A percentile compares a stretch with the other conserved stretches of the same genome.
These are phyloP conservation scores for Zelopaecilomyces penicillatus DNA, from an alignment of 2,329 filamentous ascomycete species.

Conservation along the genomic window DNA sequence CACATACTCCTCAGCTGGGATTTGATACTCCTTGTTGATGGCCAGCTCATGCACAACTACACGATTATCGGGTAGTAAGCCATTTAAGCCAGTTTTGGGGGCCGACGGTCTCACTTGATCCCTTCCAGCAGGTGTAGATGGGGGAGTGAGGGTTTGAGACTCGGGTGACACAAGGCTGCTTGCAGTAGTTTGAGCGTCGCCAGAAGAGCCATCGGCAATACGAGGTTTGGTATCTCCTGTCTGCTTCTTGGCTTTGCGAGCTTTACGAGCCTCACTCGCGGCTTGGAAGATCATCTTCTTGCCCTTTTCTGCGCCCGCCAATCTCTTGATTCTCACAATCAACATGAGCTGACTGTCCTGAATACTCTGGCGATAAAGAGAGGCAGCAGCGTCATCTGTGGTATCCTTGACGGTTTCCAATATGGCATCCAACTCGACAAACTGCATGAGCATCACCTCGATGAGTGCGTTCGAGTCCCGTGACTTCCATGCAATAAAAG, in stretches of 20 bases:
- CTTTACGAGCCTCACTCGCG: constrained; percentile 61
- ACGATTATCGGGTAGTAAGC: constrained; percentile 62
- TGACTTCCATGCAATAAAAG: constrained; percentile 78
- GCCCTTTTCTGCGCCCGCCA: constrained; percentile 63
- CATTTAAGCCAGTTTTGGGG: constrained; percentile 35
- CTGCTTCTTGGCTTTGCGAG: constrained; percentile 55
- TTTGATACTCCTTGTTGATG: constrained; percentile 69
- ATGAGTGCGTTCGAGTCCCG: constrained; percentile 70
- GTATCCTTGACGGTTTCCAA: constrained; percentile 76
- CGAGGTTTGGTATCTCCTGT: constrained; percentile 64
- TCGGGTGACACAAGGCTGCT: constrained; percentile 30
- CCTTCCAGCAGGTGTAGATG: constrained; percentile 39
- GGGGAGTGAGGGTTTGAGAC: constrained; percentile 45
- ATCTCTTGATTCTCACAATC: constrained; percentile 69
- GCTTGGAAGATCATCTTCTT: constrained; percentile 67
- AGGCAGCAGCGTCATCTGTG: constrained; percentile 62
- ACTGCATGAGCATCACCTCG: constrained; percentile 79
- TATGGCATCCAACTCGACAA: constrained; percentile 76
- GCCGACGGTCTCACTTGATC: constrained; percentile 27
- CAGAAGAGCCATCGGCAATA: constrained; percentile 42
- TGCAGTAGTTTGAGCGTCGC: constrained; percentile 29
- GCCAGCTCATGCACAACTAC: constrained; percentile 71
- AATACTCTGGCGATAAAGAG: constrained; percentile 72
- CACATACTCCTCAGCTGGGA: constrained; percentile 53
- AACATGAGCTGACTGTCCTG: constrained; percentile 73